These are phyloP conservation scores for Coemansia sp. DNA, from an alignment of 192 early-diverging fungal species.

Conservation along the genomic window DNA sequence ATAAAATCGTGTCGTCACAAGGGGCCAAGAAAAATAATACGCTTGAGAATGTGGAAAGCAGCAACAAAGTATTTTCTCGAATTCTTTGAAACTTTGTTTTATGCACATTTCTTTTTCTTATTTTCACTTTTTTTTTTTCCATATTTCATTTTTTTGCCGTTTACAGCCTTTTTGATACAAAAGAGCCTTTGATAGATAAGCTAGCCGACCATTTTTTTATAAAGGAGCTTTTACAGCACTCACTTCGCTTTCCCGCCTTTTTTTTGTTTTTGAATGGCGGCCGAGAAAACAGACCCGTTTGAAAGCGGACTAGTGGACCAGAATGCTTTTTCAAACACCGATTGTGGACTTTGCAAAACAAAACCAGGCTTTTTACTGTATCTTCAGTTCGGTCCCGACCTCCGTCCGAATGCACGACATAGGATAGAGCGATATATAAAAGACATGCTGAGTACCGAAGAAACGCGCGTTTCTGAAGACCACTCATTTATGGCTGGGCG, in stretches of 20 bases:
- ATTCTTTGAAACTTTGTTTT: no score
- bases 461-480: not conserved
- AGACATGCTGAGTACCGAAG: constrained; percentile 10
- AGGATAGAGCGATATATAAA: constrained; percentile 32
- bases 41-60: not conserved
- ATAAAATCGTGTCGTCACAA: not conserved
- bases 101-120: not conserved
- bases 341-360: constrained; percentile 15
- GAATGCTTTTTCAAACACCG: not conserved
- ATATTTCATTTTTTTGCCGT: not conserved
- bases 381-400: constrained; percentile 28
- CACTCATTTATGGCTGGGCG: constrained; percentile 4
- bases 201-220: not conserved
- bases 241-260: not conserved
- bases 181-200: not conserved
- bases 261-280: constrained; percentile 1
- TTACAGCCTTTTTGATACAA: not conserved
- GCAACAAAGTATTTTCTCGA: no score
- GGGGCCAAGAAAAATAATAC: not conserved
- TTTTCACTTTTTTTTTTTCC: not conserved
- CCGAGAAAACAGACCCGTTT: not conserved
- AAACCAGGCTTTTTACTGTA: constrained; percentile 28
- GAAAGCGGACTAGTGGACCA: not conserved
- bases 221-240: not conserved
- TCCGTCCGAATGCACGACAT: constrained; percentile 9